These are phyloP conservation scores for Castanospermum australe DNA, from an alignment of 306 rosid genomes.

Conservation along the genomic window DNA sequence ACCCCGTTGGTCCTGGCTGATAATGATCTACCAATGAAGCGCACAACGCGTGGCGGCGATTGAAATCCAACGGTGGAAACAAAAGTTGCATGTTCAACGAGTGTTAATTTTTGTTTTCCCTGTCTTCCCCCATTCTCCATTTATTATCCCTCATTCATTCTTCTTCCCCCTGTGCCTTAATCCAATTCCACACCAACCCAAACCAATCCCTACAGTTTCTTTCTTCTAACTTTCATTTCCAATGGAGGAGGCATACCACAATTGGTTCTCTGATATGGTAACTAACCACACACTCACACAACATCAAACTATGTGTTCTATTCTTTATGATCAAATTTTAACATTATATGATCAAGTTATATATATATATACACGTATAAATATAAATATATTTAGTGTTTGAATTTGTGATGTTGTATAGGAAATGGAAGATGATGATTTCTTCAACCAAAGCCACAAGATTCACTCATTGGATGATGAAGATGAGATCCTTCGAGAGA, in stretches of 20 bases:
- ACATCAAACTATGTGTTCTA: neutral
- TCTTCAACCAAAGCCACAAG: constrained; percentile 12
- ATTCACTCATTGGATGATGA: constrained; percentile 4
- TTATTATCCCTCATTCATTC: neutral
- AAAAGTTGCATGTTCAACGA: constrained; percentile 33
- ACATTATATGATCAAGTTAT: neutral
- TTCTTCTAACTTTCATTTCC: neutral
- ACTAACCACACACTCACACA: neutral
- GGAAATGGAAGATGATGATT: constrained; percentile 21
- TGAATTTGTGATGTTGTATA: neutral
- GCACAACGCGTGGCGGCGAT: neutral
- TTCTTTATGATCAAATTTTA: too few relatives aligned
- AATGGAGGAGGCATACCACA: constrained; percentile 30
- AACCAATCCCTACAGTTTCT: neutral
- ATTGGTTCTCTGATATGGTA: constrained; percentile 31
- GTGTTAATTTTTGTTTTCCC: constrained; percentile 7
- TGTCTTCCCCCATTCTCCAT: neutral
- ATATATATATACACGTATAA: neutral
- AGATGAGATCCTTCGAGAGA: constrained; percentile 20
- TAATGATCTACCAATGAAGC: constrained; percentile 20
- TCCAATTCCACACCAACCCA: neutral
- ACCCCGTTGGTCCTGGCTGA: neutral
- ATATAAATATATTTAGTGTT: neutral
- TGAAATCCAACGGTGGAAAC: constrained; percentile 24
- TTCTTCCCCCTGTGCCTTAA: neutral